A percentile compares a stretch with the other conserved stretches of the same genome.
Conservation (phyloP, 257 asterid species). For the Echites panduratus region DNA sequence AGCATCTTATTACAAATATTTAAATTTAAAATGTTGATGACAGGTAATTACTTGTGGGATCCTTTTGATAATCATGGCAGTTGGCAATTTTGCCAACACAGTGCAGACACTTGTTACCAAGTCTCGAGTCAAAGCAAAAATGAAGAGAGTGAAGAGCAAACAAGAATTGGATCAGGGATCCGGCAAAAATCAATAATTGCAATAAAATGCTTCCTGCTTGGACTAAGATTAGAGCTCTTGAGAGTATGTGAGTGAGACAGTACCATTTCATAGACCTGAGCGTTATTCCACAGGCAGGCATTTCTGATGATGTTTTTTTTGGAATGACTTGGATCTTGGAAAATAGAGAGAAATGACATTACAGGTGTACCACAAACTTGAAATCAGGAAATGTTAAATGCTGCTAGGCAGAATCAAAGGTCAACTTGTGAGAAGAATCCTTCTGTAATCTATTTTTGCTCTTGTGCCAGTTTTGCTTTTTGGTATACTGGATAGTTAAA, state of each 20-base stretch:
- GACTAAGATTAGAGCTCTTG: neutral
- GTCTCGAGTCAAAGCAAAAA: constrained; percentile 79
- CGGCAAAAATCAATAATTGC: constrained; percentile 24
- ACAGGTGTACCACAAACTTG: constrained; percentile 4
- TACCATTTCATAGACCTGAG: neutral
- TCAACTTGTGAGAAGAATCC: neutral
- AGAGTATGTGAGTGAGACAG: neutral
- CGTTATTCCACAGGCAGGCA: constrained; percentile 7
- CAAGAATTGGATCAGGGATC: constrained; percentile 51
- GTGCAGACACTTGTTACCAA: constrained; percentile 84
- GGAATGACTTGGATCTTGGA: constrained; percentile 8
- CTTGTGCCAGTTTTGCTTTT: neutral
- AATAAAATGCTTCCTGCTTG: constrained; percentile 7
- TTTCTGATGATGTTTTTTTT: constrained; percentile 2
- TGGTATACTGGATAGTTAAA: neutral
- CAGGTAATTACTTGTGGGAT: constrained; percentile 91
- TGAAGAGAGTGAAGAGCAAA: constrained; percentile 68
- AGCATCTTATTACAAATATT: neutral
- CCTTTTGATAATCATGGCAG: constrained; percentile 90
- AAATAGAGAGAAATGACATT: constrained; percentile 1
- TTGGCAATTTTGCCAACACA: constrained; percentile 80
- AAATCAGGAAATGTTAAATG: constrained; percentile 3
- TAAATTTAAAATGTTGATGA: constrained; percentile 3
- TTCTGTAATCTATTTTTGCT: neutral
- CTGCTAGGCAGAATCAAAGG: neutral